phyloP scores from a whole-genome alignment of 2,329 filamentous ascomycete species.

The Gaeumannomyces sp. region DNA sequence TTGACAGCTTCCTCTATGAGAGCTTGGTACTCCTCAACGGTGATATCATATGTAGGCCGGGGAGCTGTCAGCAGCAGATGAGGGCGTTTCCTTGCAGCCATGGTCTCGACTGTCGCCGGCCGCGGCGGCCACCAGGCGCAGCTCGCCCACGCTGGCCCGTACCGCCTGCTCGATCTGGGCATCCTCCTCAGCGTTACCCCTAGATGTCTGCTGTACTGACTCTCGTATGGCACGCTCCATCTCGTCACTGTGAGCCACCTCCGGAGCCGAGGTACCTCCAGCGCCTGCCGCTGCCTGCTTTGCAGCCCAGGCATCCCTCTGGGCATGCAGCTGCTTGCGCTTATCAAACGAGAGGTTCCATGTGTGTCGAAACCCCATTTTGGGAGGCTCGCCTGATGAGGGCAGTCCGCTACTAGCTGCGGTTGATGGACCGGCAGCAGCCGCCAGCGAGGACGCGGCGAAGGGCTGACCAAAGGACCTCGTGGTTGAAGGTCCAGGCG shows the following conservation, averaged over 20 bases:
- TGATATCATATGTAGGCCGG: conserved; percentile 35
- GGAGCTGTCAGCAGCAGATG: conserved; percentile 22
- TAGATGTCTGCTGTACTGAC: conserved; percentile 64
- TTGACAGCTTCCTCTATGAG: conserved; percentile 51
- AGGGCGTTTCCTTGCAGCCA: conserved; percentile 14
- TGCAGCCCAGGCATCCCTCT: conserved; percentile 34
- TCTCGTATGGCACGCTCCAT: conserved; percentile 66
- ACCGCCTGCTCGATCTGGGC: conserved; percentile 66
- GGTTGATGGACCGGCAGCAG: conserved; percentile 10
- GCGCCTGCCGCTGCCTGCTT: conserved; percentile 25
- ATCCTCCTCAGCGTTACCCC: conserved; percentile 64
- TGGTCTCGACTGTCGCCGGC: background rate
- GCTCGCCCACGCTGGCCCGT: conserved; percentile 59
- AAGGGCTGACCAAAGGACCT: conserved; percentile 9
- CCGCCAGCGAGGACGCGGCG: conserved; percentile 23
- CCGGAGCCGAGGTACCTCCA: background rate
- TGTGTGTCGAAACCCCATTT: conserved; percentile 43
- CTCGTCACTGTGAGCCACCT: conserved; percentile 43
- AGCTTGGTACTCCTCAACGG: conserved; percentile 52
- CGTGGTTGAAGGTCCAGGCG: too few species aligned
- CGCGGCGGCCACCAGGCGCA: background rate
- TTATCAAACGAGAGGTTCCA: conserved; percentile 44
- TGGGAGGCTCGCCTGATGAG: conserved; percentile 20
- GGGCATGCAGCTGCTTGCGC: conserved; percentile 41
- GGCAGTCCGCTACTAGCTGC: background rate